phyloP scores from a whole-genome alignment of 1,284 basidiomycete genomes.

The Moesziomyces aphidis region DNA sequence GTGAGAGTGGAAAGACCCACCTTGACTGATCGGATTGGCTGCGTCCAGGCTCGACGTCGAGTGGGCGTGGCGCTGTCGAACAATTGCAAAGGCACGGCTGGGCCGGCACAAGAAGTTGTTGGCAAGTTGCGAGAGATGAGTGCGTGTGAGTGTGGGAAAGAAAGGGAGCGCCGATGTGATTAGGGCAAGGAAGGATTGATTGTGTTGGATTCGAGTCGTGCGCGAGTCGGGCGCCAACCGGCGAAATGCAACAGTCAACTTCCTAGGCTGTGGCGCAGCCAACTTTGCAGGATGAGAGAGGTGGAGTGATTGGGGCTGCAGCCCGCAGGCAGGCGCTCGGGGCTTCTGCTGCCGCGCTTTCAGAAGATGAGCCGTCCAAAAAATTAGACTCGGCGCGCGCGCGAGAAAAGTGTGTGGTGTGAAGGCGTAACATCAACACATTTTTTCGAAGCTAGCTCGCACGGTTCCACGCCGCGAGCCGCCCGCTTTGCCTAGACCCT shows the following conservation, averaged over 20 bases:
- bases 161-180: too few relatives aligned
- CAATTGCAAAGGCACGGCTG: not conserved
- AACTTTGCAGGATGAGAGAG: not conserved
- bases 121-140: too few relatives aligned
- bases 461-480: constrained; percentile 15
- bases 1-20: too few relatives aligned
- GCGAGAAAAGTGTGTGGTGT: not conserved
- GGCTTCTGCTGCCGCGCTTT: not conserved
- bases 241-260: not conserved
- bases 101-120: not conserved
- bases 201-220: too few relatives aligned
- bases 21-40: too few relatives aligned
- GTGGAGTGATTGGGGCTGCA: not conserved
- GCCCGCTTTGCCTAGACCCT: not conserved
- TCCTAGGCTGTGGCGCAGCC: not conserved
- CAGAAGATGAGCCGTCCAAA: not conserved
- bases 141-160: too few relatives aligned
- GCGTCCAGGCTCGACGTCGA: too few relatives aligned
- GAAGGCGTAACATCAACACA: not conserved
- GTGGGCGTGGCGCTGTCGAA: too few relatives aligned
- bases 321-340: not conserved
- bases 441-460: constrained; percentile 10
- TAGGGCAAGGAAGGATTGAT: too few relatives aligned
- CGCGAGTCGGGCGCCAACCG: too few relatives aligned
- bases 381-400: not conserved